These are phyloP conservation scores for Suillus clintonianus DNA, from an alignment of 768 basidiomycete genomes.

Conservation along the genomic window DNA sequence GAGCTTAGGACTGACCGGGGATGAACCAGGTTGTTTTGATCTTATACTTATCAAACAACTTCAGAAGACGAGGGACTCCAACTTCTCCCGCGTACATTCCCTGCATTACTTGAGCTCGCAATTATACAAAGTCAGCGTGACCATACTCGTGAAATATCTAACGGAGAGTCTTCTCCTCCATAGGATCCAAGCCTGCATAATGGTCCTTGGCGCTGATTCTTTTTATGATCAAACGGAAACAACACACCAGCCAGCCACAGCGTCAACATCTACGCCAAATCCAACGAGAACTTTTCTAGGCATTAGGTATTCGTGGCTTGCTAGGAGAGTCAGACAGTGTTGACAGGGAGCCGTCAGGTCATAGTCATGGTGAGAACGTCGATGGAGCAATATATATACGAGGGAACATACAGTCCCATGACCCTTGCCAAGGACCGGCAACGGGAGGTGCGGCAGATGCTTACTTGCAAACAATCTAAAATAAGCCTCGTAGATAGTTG, in stretches of 20 bases:
- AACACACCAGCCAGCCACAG: conserved; percentile 69
- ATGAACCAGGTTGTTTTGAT: conserved; percentile 77
- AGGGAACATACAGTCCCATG: background rate
- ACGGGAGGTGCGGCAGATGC: too few species aligned
- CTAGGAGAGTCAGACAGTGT: background rate
- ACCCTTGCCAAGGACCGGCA: background rate
- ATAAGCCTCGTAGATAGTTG: background rate
- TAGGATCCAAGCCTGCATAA: conserved; percentile 64
- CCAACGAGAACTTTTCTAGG: conserved; percentile 57
- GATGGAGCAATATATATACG: background rate
- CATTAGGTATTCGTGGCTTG: conserved; percentile 34
- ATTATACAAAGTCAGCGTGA: background rate
- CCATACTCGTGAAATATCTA: conserved; percentile 63
- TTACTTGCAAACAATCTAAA: background rate
- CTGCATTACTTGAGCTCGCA: conserved; percentile 19
- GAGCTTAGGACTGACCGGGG: conserved; percentile 45
- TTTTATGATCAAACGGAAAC: background rate
- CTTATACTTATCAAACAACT: conserved; percentile 70
- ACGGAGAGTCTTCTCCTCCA: conserved; percentile 71
- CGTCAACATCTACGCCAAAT: conserved; percentile 76
- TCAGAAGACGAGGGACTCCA: conserved; percentile 65
- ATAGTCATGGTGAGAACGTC: background rate
- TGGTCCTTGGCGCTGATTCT: background rate
- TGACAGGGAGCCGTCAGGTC: background rate
- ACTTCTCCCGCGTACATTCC: conserved; percentile 80